Evolutionary conservation across 2,329 filamentous ascomycete species (phyloP), one percentile per base, ranked within the genome.

Genomic region (Aspergillus terreus): DNA sequence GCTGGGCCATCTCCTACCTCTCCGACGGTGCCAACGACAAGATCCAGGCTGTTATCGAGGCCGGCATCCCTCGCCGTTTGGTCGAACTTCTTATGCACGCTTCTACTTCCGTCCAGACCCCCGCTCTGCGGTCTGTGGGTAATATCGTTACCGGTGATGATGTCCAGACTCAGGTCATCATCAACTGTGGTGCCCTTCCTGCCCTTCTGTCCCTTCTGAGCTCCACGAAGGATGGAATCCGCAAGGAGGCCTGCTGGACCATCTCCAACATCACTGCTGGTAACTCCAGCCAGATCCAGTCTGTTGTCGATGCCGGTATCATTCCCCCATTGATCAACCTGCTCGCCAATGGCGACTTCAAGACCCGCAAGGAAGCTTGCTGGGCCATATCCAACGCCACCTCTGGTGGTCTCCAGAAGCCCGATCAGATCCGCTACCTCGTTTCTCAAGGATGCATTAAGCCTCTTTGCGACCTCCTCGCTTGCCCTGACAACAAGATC

Each of bases 301-400:
- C 91, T 9, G 94, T 99, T 50, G 87, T 99, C 64, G 94, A 99
- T 67, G 92, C 92, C 65, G 94, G 95, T 76, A 95, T 99, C 67
- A 94, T 99, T 62, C 91, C 91, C 33, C 94, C 94, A 55, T 80
- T 99, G 64, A 96, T 99, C 70, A 92, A 97, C 74, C 84, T 99
- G 35, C 83, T 99, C 55, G 92, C 90, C 59, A 95, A 97, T 67
- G 94, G 94, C 57, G 94, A 99, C 73, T 88, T 99, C 71, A 99
- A 99, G 86, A 99, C 94, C 46, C 88, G 94, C 57, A 99, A 99
- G 79, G 94, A 99, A 75, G 94, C 94, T 56, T 99, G 94, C 80
- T 99, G 94, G 94, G 94, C 94, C 46, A 99, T 99, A 66, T 97
- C 92, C 68, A 99, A 99, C 69, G 94, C 94, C 46, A 99, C 94